A percentile compares a stretch with the other conserved stretches of the same genome.
Conservation (phyloP, 805 yeast species). For the Priceomyces medius region DNA sequence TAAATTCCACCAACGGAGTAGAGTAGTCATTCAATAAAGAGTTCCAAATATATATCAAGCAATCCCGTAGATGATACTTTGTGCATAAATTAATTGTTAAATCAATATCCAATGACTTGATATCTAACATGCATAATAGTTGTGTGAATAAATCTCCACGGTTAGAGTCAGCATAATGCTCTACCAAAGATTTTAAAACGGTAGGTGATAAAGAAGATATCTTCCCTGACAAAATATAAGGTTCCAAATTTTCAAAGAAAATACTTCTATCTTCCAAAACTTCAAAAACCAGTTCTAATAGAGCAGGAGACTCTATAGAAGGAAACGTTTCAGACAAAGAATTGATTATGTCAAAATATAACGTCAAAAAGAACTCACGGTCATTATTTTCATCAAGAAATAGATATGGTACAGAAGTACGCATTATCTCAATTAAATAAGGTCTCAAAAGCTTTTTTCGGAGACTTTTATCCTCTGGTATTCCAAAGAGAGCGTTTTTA, state of each 20-base stretch:
- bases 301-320: constrained; percentile 46
- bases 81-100: constrained; percentile 64
- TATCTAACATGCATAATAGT: constrained; percentile 66
- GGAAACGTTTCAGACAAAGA: constrained; percentile 5
- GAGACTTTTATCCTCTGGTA: constrained; percentile 46
- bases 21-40: constrained; percentile 64
- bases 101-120: constrained; percentile 72
- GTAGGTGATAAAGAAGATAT: constrained; percentile 58
- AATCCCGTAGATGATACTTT: constrained; percentile 55
- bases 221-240: constrained; percentile 47
- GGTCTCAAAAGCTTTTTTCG: constrained; percentile 52
- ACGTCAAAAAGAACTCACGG: constrained; percentile 23
- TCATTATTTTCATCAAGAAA: constrained; percentile 23
- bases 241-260: constrained; percentile 55
- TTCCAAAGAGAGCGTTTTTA: constrained; percentile 52
- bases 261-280: constrained; percentile 24
- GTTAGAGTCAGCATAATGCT: constrained; percentile 39
- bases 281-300: constrained; percentile 32
- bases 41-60: constrained; percentile 71
- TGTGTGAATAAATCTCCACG: constrained; percentile 58
- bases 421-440: constrained; percentile 56
- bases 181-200: constrained; percentile 62
- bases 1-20: constrained; percentile 66
- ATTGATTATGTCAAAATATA: constrained; percentile 14
- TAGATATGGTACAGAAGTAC: constrained; percentile 48